Evolutionary conservation across 2,329 filamentous ascomycete species (phyloP), one percentile per base, ranked within the genome.

Genomic region (Berkeleyomyces rouxiae): DNA sequence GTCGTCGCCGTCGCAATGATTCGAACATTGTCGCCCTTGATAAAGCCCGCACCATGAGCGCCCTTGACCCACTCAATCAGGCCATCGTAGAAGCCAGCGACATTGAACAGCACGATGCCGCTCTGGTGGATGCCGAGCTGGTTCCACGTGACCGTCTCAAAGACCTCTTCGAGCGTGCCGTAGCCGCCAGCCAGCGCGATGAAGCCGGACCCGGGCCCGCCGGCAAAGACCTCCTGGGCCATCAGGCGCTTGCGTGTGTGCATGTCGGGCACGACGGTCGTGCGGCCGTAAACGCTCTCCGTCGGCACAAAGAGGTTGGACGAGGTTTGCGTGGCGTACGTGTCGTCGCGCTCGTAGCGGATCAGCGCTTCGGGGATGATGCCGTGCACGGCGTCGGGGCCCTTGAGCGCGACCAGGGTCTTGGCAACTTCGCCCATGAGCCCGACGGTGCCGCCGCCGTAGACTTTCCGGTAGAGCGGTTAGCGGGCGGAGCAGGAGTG

Each of bases 361-460:
- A 96, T 83, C 4, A 99, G 82, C 0, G 92, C 87, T 60, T 86
- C 82, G 4, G 93, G 93, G 69, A 99, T 96, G 72, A 99, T 88
- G 70, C 93, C 93, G 75, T 96, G 92, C 13, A 97, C 93, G 10
- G 86, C 76, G 59, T 84, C 73, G 0, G 91, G 89, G 2, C 93
- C 92, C 4, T 85, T 84, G 66, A 96, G 82, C 0, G 86, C 79
- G 67, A 95, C 90, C 37, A 99, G 84, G 0, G 89, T 91, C 69
- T 86, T 86, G 55, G 93, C 90, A 9, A 97, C 75, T 71, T 96
- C 90, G 70, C 93, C 93, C 93, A 99, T 99, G 55, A 99, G 81
- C 7, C 93, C 93, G 44, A 90, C 84, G 2, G 92, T 97, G 70
- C 93, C 93, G 68, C 93, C 93, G 68, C 93, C 93, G 74, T 97